Evolutionary conservation across 2,329 filamentous ascomycete species (phyloP).

Genomic region (Neobulgaria alba): DNA sequence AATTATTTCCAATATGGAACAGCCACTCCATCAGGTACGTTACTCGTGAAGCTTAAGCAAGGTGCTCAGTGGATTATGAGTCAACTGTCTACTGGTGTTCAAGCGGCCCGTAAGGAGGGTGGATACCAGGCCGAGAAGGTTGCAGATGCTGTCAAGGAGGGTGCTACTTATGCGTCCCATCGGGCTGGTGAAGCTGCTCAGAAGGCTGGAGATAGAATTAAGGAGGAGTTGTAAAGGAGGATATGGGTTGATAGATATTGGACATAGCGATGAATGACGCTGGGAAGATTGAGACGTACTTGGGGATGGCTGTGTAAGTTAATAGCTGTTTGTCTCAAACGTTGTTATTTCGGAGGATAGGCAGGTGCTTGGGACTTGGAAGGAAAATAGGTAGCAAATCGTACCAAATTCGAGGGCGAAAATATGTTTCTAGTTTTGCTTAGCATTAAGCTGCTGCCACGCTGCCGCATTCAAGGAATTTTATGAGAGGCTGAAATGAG

Average conservation of each 20-base stretch:
- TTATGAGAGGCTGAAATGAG: too few species aligned
- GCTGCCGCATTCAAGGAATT: too few species aligned
- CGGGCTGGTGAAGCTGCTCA: slow-evolving; percentile 31
- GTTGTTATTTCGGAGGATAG: too few species aligned
- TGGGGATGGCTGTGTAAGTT: too few species aligned
- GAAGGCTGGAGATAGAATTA: slow-evolving; percentile 25
- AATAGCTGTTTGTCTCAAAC: too few species aligned
- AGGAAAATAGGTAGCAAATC: too few species aligned
- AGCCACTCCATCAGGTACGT: slow-evolving; percentile 52
- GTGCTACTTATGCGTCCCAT: slow-evolving; percentile 27
- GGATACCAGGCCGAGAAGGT: slow-evolving; percentile 35
- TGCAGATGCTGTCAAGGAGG: slow-evolving; percentile 32
- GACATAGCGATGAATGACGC: not conserved
- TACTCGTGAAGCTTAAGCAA: slow-evolving; percentile 53
- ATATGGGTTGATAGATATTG: not conserved
- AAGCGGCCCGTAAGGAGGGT: slow-evolving; percentile 37
- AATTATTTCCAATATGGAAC: slow-evolving; percentile 74
- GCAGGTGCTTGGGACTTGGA: too few species aligned
- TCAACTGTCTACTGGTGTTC: slow-evolving; percentile 39
- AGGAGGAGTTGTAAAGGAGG: slow-evolving; percentile 28
- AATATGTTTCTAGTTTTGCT: too few species aligned
- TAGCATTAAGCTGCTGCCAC: too few species aligned
- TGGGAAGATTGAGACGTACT: slow-evolving; percentile 1
- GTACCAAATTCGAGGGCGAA: too few species aligned
- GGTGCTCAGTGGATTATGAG: slow-evolving; percentile 38